phyloP scores from a whole-genome alignment of 202 grass and related monocot species.

The Dendrocalamus latiflorus region DNA sequence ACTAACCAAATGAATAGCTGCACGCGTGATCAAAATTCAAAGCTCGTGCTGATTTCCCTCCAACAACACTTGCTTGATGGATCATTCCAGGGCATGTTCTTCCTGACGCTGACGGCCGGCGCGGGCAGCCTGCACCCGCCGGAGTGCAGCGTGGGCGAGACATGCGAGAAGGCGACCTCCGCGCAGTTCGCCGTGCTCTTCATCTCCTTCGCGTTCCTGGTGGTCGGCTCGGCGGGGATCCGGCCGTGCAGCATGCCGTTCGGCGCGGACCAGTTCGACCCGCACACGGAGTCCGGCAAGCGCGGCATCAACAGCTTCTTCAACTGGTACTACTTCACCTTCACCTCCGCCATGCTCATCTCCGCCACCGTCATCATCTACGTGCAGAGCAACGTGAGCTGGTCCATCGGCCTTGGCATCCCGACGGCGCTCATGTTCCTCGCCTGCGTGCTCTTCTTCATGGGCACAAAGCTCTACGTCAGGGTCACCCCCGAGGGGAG shows the following conservation, averaged over 20 bases:
- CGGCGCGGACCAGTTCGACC: slow-evolving; percentile 86
- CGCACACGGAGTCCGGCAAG: slow-evolving; percentile 65
- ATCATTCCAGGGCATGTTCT: slow-evolving; percentile 86
- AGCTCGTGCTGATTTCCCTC: too few species aligned
- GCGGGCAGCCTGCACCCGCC: slow-evolving; percentile 54
- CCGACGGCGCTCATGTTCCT: slow-evolving; percentile 78
- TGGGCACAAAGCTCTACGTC: slow-evolving; percentile 67
- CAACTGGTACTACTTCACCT: slow-evolving; percentile 99
- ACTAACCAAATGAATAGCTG: too few species aligned
- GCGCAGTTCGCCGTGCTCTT: slow-evolving; percentile 67
- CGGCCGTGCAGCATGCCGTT: slow-evolving; percentile 91
- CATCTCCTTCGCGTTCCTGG: slow-evolving; percentile 64
- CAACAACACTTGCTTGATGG: too few species aligned
- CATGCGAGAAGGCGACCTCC: slow-evolving; percentile 47
- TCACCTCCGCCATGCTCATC: slow-evolving; percentile 71
- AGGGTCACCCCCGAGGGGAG: slow-evolving; percentile 54
- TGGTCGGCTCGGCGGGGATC: slow-evolving; percentile 74
- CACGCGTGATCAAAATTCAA: too few species aligned
- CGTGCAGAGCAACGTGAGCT: slow-evolving; percentile 91
- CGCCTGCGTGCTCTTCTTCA: slow-evolving; percentile 77
- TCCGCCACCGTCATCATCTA: slow-evolving; percentile 93
- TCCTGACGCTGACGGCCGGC: slow-evolving; percentile 67
- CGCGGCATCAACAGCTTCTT: slow-evolving; percentile 99
- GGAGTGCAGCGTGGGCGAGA: slow-evolving; percentile 34
- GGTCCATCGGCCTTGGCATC: slow-evolving; percentile 70